Evolutionary conservation across 495 filamentous ascomycete genomes (phyloP).

Genomic region (Aspergillus olivimuriae): DNA sequence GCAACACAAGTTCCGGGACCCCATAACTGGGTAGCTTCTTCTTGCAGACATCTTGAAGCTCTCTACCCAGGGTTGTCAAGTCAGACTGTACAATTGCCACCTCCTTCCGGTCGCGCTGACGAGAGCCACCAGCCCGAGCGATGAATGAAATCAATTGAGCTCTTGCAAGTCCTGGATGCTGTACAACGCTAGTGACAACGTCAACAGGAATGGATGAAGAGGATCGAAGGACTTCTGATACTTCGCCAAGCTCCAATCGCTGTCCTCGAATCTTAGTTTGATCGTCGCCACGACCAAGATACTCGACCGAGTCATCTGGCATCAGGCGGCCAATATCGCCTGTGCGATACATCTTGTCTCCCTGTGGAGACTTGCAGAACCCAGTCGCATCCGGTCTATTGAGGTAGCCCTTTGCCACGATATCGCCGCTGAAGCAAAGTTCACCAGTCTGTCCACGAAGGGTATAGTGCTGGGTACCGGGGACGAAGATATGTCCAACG

Average conservation of each 20-base stretch:
- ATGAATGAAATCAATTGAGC: conserved; percentile 40
- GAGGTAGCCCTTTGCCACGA: conserved; percentile 84
- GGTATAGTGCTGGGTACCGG: conserved; percentile 60
- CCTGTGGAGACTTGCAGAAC: conserved; percentile 30
- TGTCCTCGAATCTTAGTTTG: conserved; percentile 78
- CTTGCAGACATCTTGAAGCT: conserved; percentile 31
- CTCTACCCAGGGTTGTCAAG: conserved; percentile 15
- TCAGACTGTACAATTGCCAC: conserved; percentile 17
- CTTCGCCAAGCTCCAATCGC: conserved; percentile 70
- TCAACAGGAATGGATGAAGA: conserved; percentile 26
- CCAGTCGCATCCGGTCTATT: conserved; percentile 58
- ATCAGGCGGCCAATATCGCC: conserved; percentile 44
- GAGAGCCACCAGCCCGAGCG: conserved; percentile 7
- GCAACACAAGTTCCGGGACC: conserved; percentile 47
- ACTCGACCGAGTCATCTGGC: conserved; percentile 47
- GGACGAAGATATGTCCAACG: conserved; percentile 69
- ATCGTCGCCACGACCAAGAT: conserved; percentile 67
- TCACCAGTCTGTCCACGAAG: conserved; percentile 78
- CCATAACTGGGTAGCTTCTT: conserved; percentile 46
- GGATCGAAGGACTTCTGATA: conserved; percentile 48
- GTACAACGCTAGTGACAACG: conserved; percentile 35
- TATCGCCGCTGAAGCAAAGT: conserved; percentile 75
- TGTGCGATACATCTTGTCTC: conserved; percentile 41
- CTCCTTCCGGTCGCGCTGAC: conserved; percentile 4
- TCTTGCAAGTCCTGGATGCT: conserved; percentile 36